Evolutionary conservation across 345 rosid species (phyloP).

Genomic region (Arabidopsis suecica): DNA sequence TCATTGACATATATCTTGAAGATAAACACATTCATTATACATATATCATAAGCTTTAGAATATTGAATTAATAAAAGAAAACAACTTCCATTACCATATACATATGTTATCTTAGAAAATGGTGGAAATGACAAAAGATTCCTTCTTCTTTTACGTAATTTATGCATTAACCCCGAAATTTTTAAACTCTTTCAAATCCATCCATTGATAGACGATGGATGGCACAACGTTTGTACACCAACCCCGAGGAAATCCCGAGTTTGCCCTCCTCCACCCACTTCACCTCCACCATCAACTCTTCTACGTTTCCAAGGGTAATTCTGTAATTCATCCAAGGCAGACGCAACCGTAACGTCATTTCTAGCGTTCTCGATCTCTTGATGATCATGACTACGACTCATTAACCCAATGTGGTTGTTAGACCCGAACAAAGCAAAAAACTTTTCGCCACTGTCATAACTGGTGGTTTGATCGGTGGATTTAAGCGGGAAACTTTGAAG

Average conservation of each 20-base stretch:
- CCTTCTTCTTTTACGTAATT: slow-evolving; percentile 33
- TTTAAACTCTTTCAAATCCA: slow-evolving; percentile 58
- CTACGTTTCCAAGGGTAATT: slow-evolving; percentile 63
- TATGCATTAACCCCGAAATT: background rate
- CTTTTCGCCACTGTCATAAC: slow-evolving; percentile 54
- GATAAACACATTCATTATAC: slow-evolving; percentile 15
- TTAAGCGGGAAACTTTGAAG: slow-evolving; percentile 60
- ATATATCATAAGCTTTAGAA: slow-evolving; percentile 7
- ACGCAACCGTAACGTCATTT: slow-evolving; percentile 45
- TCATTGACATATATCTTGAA: background rate
- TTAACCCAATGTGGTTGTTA: slow-evolving; percentile 31
- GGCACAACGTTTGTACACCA: slow-evolving; percentile 66
- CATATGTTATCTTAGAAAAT: slow-evolving; percentile 25
- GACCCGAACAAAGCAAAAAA: slow-evolving; percentile 53
- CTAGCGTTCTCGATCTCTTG: slow-evolving; percentile 50
- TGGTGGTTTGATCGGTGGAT: slow-evolving; percentile 38
- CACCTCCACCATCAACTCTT: slow-evolving; percentile 50
- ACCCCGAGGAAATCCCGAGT: slow-evolving; percentile 96
- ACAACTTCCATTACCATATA: slow-evolving; percentile 22
- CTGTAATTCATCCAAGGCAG: slow-evolving; percentile 54
- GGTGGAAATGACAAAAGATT: slow-evolving; percentile 42
- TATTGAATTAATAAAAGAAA: slow-evolving; percentile 33
- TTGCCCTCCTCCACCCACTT: slow-evolving; percentile 58
- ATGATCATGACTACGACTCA: slow-evolving; percentile 32
- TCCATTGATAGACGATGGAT: slow-evolving; percentile 52